Base-by-base conservation (phyloP, 2,329 filamentous ascomycete genomes). In the Aureobasidium melanogenum region DNA sequence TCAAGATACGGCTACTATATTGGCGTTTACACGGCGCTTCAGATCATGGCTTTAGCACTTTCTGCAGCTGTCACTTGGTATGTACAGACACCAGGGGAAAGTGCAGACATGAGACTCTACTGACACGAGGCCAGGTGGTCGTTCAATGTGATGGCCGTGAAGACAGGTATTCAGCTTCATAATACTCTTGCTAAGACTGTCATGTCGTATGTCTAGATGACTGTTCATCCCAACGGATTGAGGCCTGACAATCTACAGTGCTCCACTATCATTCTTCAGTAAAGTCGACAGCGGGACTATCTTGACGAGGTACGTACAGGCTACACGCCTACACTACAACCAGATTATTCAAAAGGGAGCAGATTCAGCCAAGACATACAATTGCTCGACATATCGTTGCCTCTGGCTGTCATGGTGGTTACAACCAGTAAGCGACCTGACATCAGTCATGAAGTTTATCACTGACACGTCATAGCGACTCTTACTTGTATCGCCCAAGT, bases 131-230 rank as follows among this genome's bases (percentile, higher is more conserved):
- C 15, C 26, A 56, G 74, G 72, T 76, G 80, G 69, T 73, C 82
- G 63, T 77, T 82, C 51, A 77, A 82, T 34, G 76, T 71, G 3
- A 81, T 82, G 77, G 78, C 82, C 5, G 80, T 80, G 2, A 75
- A 75, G 36, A 80, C 80, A 19, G 79, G 78, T 3, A 73, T 76
- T 57, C 72, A 66, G 46, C 79, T 83, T 61, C 80, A 83, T 62
- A 71, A 72, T 8, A 30, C 10, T 19, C 39, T 58, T 38, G 41
- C 43, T 6, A 58, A 41, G 17, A 58, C 55, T 28, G 55, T 58
- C 19, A 58, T 58, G 55, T 36, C 30, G 52, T 56, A 22, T 34
- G 50, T 52, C 26, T 5, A 12, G 17, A 12, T 14, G 17, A 7
- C 10, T 19, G 8, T 15, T n/a, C 15, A 24, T 12, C 3, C 0